A percentile compares a stretch with the other conserved stretches of the same genome.
Evolutionary conservation across 78 protist species (phyloP).

Genomic region (Dictyostelium purpureum): DNA sequence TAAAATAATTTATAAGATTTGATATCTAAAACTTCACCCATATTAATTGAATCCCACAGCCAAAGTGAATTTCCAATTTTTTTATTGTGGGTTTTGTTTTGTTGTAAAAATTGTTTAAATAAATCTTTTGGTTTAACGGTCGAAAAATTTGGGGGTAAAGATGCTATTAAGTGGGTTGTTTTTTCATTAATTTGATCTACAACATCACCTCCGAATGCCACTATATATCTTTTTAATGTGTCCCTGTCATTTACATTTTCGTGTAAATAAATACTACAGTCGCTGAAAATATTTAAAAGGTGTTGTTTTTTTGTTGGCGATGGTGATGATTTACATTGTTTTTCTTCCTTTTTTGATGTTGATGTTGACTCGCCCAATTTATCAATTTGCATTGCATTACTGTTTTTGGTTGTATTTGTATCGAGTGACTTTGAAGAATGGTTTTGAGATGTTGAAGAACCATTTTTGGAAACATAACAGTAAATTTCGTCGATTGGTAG

Average conservation of each 20-base stretch:
- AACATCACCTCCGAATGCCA: slow-evolving; percentile 44
- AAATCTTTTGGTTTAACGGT: slow-evolving; percentile 16
- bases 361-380: not conserved
- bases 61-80: slow-evolving; percentile 17
- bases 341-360: not conserved
- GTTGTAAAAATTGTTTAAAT: not conserved
- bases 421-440: not conserved
- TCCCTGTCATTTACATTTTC: slow-evolving; percentile 49
- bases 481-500: not conserved
- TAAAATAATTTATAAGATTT: not conserved
- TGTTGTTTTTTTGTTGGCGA: slow-evolving; percentile 12
- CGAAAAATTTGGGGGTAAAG: slow-evolving; percentile 9
- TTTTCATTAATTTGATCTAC: not conserved
- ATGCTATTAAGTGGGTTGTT: slow-evolving; percentile 20
- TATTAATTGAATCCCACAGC: slow-evolving; percentile 74
- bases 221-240: slow-evolving; percentile 66
- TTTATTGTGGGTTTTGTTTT: not conserved
- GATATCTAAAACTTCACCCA: not conserved
- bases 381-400: not conserved
- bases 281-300: not conserved
- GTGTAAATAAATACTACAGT: slow-evolving; percentile 9
- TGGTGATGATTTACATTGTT: not conserved
- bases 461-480: not conserved
- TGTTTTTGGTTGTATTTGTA: not conserved
- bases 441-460: no score